phyloP scores from a whole-genome alignment of 768 basidiomycete genomes.

The Termitomyces sp. region DNA sequence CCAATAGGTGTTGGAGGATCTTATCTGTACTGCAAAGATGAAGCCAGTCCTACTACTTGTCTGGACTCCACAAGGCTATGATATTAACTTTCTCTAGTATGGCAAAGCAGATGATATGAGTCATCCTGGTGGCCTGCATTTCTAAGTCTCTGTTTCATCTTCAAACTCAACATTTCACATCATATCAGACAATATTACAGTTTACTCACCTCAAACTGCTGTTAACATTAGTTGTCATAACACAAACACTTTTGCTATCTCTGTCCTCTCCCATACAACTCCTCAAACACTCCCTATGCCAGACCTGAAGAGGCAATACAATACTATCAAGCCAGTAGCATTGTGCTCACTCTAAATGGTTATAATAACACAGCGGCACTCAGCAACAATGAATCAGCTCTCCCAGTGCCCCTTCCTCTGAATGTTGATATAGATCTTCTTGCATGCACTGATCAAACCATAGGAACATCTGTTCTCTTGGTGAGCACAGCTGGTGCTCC shows the following conservation, averaged over 20 bases:
- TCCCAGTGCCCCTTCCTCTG: too few species aligned
- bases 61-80: neutral
- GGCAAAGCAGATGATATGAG: conserved; percentile 37
- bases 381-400: too few species aligned
- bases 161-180: conserved; percentile 29
- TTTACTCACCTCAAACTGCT: neutral
- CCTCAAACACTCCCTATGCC: conserved; percentile 12
- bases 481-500: too few species aligned
- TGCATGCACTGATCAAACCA: too few species aligned
- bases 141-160: conserved; percentile 8
- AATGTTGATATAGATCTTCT: too few species aligned
- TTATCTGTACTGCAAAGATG: neutral
- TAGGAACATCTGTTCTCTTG: too few species aligned
- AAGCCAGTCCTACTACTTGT: neutral
- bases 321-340: too few species aligned
- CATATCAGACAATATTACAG: conserved; percentile 41
- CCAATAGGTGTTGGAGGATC: neutral
- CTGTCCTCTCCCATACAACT: conserved; percentile 22
- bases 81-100: conserved; percentile 34
- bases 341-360: too few species aligned
- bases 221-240: neutral
- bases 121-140: conserved; percentile 39
- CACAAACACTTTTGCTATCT: neutral
- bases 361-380: too few species aligned
- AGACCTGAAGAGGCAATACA: too few species aligned